Percentiles rank a stretch among this genome's conserved stretches.
Evolutionary conservation across 495 filamentous ascomycete genomes (phyloP).

Genomic region (Glonium stellatum): DNA sequence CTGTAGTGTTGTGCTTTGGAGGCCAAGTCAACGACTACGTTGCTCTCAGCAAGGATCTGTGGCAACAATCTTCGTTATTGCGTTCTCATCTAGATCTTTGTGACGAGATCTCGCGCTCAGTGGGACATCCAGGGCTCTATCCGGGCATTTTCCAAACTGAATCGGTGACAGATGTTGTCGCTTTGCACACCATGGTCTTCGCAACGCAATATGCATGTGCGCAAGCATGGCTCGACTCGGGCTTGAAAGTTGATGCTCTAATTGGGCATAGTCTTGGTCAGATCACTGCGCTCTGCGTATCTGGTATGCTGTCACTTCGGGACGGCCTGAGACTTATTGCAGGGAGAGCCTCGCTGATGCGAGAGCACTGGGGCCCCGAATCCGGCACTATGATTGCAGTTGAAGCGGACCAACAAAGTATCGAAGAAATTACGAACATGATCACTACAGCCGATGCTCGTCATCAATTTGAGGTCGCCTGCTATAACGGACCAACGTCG

Average conservation of each 20-base stretch:
- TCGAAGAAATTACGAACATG: not conserved
- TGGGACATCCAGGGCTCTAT: slow-evolving; percentile 2
- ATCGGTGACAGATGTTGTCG: slow-evolving; percentile 6
- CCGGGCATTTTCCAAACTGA: slow-evolving; percentile 4
- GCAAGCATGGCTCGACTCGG: slow-evolving; percentile 44
- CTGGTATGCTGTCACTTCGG: slow-evolving; percentile 11
- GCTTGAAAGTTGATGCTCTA: slow-evolving; percentile 35
- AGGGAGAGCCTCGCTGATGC: slow-evolving; percentile 13
- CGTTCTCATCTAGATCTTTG: slow-evolving; percentile 35
- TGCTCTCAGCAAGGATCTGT: not conserved
- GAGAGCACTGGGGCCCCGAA: slow-evolving; percentile 11
- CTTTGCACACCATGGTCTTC: slow-evolving; percentile 33
- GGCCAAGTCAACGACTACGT: slow-evolving; percentile 5
- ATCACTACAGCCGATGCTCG: not conserved
- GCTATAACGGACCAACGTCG: slow-evolving; percentile 22
- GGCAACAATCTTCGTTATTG: slow-evolving; percentile 37
- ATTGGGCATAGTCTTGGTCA: slow-evolving; percentile 44
- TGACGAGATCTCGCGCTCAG: not conserved
- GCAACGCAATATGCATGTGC: slow-evolving; percentile 46
- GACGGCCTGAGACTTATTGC: slow-evolving; percentile 18
- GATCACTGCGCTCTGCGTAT: slow-evolving; percentile 18
- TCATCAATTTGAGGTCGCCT: slow-evolving; percentile 10
- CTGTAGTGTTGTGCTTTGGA: slow-evolving; percentile 13
- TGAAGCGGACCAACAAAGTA: not conserved
- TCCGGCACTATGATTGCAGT: slow-evolving; percentile 9